Base-by-base conservation (phyloP, 768 basidiomycete genomes). In the Leucocoprinus leucothites region DNA sequence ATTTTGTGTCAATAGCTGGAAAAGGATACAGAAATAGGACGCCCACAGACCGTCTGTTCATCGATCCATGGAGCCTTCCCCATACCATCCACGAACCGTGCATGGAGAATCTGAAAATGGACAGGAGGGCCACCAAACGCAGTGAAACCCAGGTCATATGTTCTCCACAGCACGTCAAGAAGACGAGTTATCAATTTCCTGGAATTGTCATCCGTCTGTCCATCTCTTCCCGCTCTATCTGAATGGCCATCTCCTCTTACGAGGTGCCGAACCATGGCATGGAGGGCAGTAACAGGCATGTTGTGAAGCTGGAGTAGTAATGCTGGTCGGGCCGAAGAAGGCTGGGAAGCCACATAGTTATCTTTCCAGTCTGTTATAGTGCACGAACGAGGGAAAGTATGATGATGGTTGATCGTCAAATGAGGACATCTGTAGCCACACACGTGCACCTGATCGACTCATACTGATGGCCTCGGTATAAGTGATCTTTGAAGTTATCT, bases 51-150 rank as follows among this genome's bases (percentile, higher is more conserved):
- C 16, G 71, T 74, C 57, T 72, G 72, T 56, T 75, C 70, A 42
- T 76, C 69, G 16, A 75, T 66, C 73, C 72, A 74, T n/a, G 72
- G 73, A 2, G 63, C 56, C 51, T 68, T 65, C 2, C 65, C 67
- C 22, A 60, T 35, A 11, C 70, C 69, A 48, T 74, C 70, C 2
- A 74, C 72, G 53, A 74, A 75, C 38, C 67, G 58, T n/a, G 68
- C 63, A 51, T 73, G 71, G 16, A 80, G 69, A 43, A 79, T 73
- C 48, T 77, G 73, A 58, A 81, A 76, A 60, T 81, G 77, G 3
- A 76, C 77, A 1, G 72, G 71, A 3, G 79, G 78, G 1, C 79
- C 80, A 13, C 80, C 80, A 61, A 81, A 82, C 1, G 73, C 67
- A 1, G 70, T 75, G 56, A 77, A 72, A 0, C 77, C 78, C 1